Evolutionary conservation across 2,329 filamentous ascomycete genomes (phyloP), one percentile per base, ranked within the genome.

Genomic region (Colletotrichum sp.): DNA sequence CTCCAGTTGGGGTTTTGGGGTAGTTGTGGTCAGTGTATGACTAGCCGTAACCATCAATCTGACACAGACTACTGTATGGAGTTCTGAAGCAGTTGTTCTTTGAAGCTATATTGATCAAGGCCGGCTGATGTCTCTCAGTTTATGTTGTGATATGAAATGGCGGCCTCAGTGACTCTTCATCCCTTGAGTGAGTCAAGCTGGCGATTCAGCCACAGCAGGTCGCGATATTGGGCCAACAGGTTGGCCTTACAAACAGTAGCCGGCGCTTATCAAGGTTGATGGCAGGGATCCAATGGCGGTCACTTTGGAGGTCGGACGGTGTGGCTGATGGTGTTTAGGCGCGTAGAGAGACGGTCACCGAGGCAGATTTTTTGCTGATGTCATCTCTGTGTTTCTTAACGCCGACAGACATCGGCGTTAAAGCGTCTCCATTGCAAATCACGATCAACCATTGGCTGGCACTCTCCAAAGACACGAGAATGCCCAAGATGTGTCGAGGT

Each of bases 291-390:
- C 16, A 52, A 75, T 28, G n/a, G 49, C 10, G 24, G 32, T 34
- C 26, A 71, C 8, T 18, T 6, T 21, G 21, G n/a, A 67, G 49
- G 52, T 62, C 28, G 12, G 68, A 62, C 24, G 52, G 68, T 62
- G 68, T 75, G 68, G 68, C 72, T 67, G 30, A 52, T 34, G 68
- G 24, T 71, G 52, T 65, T 65, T 15, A n/a, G 30, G 21, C 59
- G 16, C 15, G 55, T 24, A 26, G n/a, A 71, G 28, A 26, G n/a
- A n/a, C 34, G 1, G 62, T 59, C 63, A 72, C 63, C 10, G 12
- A n/a, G 24, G 57, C 63, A 72, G 64, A 65, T 7, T 34, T 74
- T 76, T 65, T 73, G 74, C 74, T 74, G 70, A 74, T 18, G 36
- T 69, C 39, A 69, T 76, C 70, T 7, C 24, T 8, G 15, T 13